Evolutionary conservation across 345 rosid genomes (phyloP).

Genomic region (Lepidium didymum): DNA sequence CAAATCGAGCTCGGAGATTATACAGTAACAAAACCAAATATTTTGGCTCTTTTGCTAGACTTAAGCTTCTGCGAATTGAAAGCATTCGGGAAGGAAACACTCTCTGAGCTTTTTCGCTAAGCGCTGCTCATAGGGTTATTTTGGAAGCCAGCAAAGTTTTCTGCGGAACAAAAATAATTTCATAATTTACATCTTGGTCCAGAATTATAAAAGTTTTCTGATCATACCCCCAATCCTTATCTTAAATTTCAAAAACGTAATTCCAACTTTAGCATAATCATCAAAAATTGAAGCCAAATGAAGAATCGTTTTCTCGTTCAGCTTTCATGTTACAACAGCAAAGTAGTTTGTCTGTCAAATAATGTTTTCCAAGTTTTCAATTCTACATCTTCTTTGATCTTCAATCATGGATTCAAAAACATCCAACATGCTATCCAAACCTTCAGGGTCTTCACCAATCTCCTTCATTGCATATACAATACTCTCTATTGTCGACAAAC

Average conservation of each 20-base stretch:
- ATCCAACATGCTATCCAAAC: conserved; percentile 55
- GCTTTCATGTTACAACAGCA: conserved; percentile 3
- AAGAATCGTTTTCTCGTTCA: not conserved
- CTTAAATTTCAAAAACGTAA: not conserved
- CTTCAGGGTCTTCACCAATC: conserved; percentile 39
- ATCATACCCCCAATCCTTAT: not conserved
- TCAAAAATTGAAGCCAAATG: not conserved
- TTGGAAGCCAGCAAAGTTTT: not conserved
- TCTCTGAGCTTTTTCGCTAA: not conserved
- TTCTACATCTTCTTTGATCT: conserved; percentile 64
- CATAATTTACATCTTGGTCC: not conserved
- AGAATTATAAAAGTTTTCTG: not conserved
- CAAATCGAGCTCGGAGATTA: conserved; percentile 16
- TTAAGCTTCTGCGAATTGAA: conserved; percentile 18
- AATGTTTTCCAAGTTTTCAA: conserved; percentile 38
- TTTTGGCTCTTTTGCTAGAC: conserved; percentile 4
- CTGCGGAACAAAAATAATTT: not conserved
- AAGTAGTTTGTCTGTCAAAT: not conserved
- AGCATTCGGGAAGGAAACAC: conserved; percentile 18
- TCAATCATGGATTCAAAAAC: conserved; percentile 74
- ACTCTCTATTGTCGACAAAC: conserved; percentile 78
- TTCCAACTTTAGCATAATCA: not conserved
- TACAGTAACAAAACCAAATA: not conserved
- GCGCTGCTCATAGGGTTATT: not conserved
- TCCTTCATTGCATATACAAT: conserved; percentile 60